phyloP scores from a whole-genome alignment of 1,139 yeast genomes.

The Kurtzmaniella quercitrusa region DNA sequence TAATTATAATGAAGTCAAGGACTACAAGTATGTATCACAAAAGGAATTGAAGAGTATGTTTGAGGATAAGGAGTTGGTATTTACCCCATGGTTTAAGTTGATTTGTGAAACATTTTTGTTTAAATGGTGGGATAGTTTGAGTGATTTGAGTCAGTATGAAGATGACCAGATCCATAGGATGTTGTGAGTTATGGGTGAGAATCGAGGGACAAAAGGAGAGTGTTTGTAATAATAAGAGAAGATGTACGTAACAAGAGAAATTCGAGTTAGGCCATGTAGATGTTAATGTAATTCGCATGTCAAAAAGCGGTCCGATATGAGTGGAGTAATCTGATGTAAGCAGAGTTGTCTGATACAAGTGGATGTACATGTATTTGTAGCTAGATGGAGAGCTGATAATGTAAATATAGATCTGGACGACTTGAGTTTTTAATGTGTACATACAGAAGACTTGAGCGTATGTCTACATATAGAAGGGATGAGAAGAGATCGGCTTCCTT shows the following conservation, averaged over 20 bases:
- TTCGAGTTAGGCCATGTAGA: too few species aligned
- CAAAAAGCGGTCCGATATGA: too few species aligned
- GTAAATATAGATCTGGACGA: too few species aligned
- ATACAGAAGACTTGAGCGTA: too few species aligned
- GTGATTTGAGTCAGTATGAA: conserved; percentile 45
- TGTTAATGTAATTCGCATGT: too few species aligned
- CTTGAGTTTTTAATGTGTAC: too few species aligned
- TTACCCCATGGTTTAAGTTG: conserved; percentile 97
- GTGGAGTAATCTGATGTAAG: too few species aligned
- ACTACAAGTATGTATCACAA: conserved; percentile 67
- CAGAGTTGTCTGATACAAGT: too few species aligned
- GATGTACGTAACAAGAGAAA: neutral
- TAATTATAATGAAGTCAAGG: conserved; percentile 82
- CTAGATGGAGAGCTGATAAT: too few species aligned
- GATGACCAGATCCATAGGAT: conserved; percentile 46
- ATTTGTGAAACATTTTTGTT: conserved; percentile 88
- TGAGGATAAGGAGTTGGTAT: conserved; percentile 53
- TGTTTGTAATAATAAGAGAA: neutral
- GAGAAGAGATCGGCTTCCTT: too few species aligned
- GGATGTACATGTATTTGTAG: too few species aligned
- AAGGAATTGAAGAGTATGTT: conserved; percentile 74
- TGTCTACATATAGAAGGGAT: too few species aligned
- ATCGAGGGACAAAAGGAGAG: neutral
- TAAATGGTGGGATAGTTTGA: conserved; percentile 88
- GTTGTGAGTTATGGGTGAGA: conserved; percentile 22